A percentile compares a stretch with the other conserved stretches of the same genome.
phyloP scores from a whole-genome alignment of 306 rosid species.

The Arachis stenosperma region DNA sequence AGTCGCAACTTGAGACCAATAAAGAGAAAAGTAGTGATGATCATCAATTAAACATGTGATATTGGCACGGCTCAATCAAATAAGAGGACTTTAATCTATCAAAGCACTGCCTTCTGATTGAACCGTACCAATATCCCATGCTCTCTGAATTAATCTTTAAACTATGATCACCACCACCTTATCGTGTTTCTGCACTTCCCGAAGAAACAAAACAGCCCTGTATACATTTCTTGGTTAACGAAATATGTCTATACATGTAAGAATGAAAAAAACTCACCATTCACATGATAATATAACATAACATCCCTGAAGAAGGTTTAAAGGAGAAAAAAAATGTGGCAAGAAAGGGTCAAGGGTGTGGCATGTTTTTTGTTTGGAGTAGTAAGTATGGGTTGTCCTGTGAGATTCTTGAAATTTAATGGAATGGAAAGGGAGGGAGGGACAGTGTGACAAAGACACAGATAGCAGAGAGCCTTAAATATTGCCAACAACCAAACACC shows the following conservation, averaged over 20 bases:
- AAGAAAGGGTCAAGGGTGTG: conserved; percentile 29
- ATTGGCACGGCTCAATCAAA: conserved; percentile 98
- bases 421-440: conserved; percentile 38
- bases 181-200: conserved; percentile 32
- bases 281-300: neutral
- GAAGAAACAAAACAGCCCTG: conserved; percentile 7
- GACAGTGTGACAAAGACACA: conserved; percentile 40
- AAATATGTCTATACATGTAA: neutral
- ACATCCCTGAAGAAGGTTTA: conserved; percentile 18
- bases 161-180: conserved; percentile 13
- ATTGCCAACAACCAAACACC: conserved; percentile 62
- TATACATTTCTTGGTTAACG: neutral
- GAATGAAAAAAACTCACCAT: conserved; percentile 29
- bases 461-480: conserved; percentile 45
- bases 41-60: conserved; percentile 49
- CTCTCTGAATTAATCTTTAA: neutral
- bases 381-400: conserved; percentile 41
- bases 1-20: neutral
- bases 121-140: conserved; percentile 81
- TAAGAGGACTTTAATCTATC: conserved; percentile 51
- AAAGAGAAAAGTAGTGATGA: conserved; percentile 3
- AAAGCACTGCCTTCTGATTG: conserved; percentile 69
- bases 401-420: conserved; percentile 53
- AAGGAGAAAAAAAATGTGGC: conserved; percentile 32
- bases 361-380: conserved; percentile 41